Evolutionary conservation across 2,329 filamentous ascomycete species (phyloP), one percentile per base, ranked within the genome.

Genomic region (Alternaria sp.): DNA sequence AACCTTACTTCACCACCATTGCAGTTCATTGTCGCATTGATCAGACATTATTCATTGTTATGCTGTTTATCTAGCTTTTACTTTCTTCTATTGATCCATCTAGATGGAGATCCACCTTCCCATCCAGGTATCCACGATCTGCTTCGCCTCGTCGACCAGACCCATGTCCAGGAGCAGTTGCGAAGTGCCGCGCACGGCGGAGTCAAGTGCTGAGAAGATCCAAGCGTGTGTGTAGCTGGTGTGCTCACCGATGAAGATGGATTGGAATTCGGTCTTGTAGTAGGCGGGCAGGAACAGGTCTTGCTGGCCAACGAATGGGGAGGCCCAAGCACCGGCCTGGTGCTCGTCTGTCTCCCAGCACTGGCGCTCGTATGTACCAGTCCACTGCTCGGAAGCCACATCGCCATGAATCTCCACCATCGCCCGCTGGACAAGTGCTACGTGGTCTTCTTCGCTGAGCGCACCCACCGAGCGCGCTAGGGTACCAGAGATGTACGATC

Each of bases 271-370:
- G 0, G 89, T 92, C 73, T 89, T 86, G 72, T 90, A 91, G 72
- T 91, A 93, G n/a, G 90, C 87, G 0, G 91, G 90, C 9, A 93
- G 81, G 69, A 90, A 93, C 23, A 92, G 73, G 68, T 90, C 85
- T 72, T 93, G 90, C 79, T 92, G 89, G 0, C 89, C 89, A 0
- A 88, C 81, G 0, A 82, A 78, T 1, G 90, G 89, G 5, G 78
- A 76, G 1, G 86, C 86, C 90, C 89, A 93, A 7, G 86, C 86
- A 5, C 87, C 89, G 2, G 84, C 85, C 74, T 89, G 84, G 62
- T 87, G 85, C 62, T 87, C 84, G 65, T 92, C 88, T 8, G 85
- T 76, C 55, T 85, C 81, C 90, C 90, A 92, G 81, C 90, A 91
- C 54, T 87, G 85, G 2, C 90, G 83, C 60, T 89, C 84, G 69